Evolutionary conservation across 257 asterid genomes (phyloP), one percentile per base, ranked within the genome.

Genomic region (Mitragyna speciosa): DNA sequence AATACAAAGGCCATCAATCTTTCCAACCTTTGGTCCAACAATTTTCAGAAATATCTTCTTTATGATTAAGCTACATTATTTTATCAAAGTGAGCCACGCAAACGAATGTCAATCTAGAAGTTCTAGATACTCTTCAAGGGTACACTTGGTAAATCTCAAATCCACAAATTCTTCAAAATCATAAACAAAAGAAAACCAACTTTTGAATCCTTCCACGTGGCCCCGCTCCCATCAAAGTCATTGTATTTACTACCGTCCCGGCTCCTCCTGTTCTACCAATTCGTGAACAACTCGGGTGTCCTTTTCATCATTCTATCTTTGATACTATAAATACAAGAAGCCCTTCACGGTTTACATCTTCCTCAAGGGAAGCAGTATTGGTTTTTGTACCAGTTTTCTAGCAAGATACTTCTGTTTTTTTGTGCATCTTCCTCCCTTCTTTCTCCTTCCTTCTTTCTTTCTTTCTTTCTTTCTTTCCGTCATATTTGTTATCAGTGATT

Each of bases 281-380:
- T 78, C 88, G 81, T 72, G 82, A 79, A 78, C 67, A 83, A 76
- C 72, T 77, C 89, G 77, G 79, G 77, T 81, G 84, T 72, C 75
- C 24, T 26, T 86, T 39, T 61, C 76, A 64, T 63, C 79, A 30
- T 78, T 41, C 64, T 36, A 11, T 56, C 58, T 36, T 66, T 7
- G 69, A 45, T 73, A 58, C 70, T 85, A 87, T 85, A 86, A 81
- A 87, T 78, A 80, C 78, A 67, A 4, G 74, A 45, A 70, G 52
- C 67, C 78, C 6, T 12, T 28, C 5, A 0, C 5, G 52, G 33
- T 75, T 73, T 5, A 16, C 31, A 69, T 69, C 68, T 75, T 72
- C 28, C 22, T 45, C 22, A 5, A 76, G 12, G 16, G 5, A 26
- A 70, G 22, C 43, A 30, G 33, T 17, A 19, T 59, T 68, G 5